These are phyloP conservation scores for Zopfia rhizophila DNA, from an alignment of 2,329 filamentous ascomycete species.

Conservation along the genomic window DNA sequence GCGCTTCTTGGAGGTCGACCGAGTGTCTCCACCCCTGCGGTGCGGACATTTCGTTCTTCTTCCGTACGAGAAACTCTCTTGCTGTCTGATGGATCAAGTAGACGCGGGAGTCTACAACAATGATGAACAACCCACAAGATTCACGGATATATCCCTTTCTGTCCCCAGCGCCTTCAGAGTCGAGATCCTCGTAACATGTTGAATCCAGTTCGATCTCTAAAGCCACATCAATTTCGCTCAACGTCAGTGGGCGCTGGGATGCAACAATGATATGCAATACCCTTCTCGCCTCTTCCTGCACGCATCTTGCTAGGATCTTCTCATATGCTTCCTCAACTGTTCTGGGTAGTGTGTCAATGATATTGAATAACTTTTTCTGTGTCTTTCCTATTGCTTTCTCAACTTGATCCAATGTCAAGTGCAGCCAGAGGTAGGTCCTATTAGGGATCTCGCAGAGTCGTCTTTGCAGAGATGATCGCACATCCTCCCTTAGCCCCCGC, in stretches of 20 bases:
- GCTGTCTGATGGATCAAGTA: slow-evolving; percentile 44
- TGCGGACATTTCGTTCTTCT: slow-evolving; percentile 1
- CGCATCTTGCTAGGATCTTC: slow-evolving; percentile 28
- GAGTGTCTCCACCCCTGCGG: slow-evolving; percentile 17
- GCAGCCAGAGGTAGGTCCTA: slow-evolving; percentile 43
- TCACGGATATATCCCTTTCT: slow-evolving; percentile 18
- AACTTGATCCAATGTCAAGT: slow-evolving; percentile 29
- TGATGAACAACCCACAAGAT: slow-evolving; percentile 38
- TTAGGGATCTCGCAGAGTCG: slow-evolving; percentile 32
- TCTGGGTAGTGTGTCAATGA: slow-evolving; percentile 25
- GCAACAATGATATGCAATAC: slow-evolving; percentile 38
- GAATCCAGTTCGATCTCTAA: slow-evolving; percentile 19
- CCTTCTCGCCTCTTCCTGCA: slow-evolving; percentile 10
- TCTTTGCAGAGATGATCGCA: slow-evolving; percentile 10
- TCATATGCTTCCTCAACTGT: slow-evolving; percentile 41
- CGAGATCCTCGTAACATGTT: slow-evolving; percentile 3
- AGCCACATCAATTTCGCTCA: slow-evolving; percentile 35
- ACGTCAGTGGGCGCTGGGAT: slow-evolving; percentile 32
- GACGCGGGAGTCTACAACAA: slow-evolving; percentile 29
- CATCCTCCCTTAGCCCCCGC: slow-evolving; percentile 7
- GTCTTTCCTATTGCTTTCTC: slow-evolving; percentile 14
- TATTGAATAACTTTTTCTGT: slow-evolving; percentile 17
- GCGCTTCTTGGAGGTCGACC: slow-evolving; percentile 11
- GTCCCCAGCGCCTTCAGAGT: slow-evolving; percentile 6
- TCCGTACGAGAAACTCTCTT: slow-evolving; percentile 34